Conservation (phyloP, 2,329 filamentous ascomycete species). For the Fusarium bactridioides region DNA sequence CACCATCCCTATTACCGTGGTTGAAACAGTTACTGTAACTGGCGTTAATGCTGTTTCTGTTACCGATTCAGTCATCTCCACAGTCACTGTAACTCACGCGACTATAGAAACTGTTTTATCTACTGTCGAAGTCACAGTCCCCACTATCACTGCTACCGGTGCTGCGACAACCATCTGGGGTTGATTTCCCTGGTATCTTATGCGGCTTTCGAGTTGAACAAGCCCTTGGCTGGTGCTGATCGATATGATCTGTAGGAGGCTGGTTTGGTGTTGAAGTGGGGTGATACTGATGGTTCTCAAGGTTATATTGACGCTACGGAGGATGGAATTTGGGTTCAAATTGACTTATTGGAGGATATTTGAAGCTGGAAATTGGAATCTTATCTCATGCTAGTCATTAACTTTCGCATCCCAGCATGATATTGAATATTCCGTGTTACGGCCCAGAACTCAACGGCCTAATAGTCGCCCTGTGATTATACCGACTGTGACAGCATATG, state of each 20-base stretch:
- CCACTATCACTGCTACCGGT: no score
- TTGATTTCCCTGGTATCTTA: fast-evolving
- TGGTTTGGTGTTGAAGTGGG: fast-evolving
- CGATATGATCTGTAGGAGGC: fast-evolving
- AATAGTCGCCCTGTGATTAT: fast-evolving
- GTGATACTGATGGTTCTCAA: no score
- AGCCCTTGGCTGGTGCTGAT: fast-evolving
- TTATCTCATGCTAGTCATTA: not conserved
- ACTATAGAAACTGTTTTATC: no score
- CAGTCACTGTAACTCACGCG: no score
- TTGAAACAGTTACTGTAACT: no score
- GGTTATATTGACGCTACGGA: not conserved
- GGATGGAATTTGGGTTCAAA: no score
- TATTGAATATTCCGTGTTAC: not conserved
- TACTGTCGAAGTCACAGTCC: fast-evolving
- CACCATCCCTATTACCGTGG: no score
- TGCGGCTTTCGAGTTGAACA: no score
- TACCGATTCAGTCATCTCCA: no score
- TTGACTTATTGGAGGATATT: not conserved
- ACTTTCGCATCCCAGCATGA: fast-evolving
- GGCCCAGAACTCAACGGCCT: not conserved
- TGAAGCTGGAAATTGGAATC: fast-evolving
- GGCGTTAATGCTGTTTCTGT: no score
- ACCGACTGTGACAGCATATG: fast-evolving
- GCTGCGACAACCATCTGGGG: no score